Conservation (phyloP, 345 rosid species). For the Zanthoxylum bungeanum region DNA sequence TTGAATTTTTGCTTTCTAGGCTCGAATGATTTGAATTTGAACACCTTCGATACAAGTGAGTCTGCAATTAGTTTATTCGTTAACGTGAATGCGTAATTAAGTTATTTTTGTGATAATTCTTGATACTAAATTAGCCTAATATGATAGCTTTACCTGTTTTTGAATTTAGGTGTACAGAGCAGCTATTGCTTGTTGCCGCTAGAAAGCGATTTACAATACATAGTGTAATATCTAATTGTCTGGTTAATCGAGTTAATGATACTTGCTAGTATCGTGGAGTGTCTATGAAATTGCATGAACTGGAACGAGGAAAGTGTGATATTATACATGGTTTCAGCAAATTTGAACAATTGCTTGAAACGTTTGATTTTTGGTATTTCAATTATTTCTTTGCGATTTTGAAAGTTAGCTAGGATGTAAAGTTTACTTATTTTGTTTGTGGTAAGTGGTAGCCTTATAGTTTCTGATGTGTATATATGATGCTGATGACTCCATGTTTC, state of each 20-base stretch:
- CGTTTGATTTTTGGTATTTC: no score
- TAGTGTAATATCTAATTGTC: background rate
- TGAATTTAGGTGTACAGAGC: no score
- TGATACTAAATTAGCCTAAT: background rate
- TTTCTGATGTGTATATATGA: background rate
- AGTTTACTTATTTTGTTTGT: background rate
- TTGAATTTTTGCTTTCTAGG: background rate
- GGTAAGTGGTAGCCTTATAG: background rate
- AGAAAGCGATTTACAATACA: background rate
- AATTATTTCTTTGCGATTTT: no score
- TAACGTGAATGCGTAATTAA: background rate
- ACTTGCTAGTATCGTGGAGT: background rate
- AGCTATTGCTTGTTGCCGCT: background rate
- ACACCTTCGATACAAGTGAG: background rate
- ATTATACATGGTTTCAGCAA: background rate
- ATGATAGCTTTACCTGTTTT: no score
- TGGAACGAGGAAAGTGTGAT: no score
- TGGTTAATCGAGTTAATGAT: background rate
- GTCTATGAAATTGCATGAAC: background rate
- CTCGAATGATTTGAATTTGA: no score
- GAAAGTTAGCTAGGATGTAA: background rate
- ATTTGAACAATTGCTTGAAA: background rate
- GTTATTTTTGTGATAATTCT: background rate
- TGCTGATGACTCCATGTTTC: no score
- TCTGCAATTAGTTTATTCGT: background rate